Conservation (phyloP, 225 moss, liverwort and hornwort genomes). For the Physcomitrellopsis africana region DNA sequence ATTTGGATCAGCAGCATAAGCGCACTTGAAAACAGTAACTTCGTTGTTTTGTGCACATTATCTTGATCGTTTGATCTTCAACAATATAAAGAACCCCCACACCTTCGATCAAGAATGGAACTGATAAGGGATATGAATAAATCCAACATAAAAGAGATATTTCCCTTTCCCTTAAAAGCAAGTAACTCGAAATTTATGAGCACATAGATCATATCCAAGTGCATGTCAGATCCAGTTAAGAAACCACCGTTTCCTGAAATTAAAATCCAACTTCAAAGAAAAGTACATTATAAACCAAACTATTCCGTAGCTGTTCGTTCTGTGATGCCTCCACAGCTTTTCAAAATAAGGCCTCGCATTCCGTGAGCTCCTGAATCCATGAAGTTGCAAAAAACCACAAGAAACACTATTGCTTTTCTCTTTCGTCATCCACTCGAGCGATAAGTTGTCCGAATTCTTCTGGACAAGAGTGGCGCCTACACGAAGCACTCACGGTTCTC, state of each 20-base stretch:
- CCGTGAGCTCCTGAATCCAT: constrained; percentile 2
- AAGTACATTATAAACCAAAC: background rate
- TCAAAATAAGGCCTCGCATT: constrained; percentile 4
- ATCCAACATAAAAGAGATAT: background rate
- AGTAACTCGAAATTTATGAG: background rate
- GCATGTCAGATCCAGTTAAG: background rate
- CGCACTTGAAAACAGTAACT: background rate
- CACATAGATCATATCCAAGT: background rate
- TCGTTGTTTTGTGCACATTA: background rate
- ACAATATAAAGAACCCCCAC: background rate
- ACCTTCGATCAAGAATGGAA: background rate
- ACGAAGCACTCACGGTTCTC: constrained; percentile 62
- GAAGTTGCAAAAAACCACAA: background rate
- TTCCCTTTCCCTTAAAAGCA: background rate
- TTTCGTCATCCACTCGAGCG: constrained; percentile 12
- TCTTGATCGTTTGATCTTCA: background rate
- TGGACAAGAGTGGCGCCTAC: constrained; percentile 25
- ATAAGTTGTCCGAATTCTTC: background rate
- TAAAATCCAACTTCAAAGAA: constrained; percentile 2
- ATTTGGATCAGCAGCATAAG: background rate
- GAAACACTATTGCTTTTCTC: background rate
- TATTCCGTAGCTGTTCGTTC: background rate
- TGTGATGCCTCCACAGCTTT: constrained; percentile 5
- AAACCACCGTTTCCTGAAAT: background rate
- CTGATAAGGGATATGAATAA: background rate